Evolutionary conservation across 176 grass and related monocot genomes (phyloP).

Genomic region (Thinopyrum elongatum): DNA sequence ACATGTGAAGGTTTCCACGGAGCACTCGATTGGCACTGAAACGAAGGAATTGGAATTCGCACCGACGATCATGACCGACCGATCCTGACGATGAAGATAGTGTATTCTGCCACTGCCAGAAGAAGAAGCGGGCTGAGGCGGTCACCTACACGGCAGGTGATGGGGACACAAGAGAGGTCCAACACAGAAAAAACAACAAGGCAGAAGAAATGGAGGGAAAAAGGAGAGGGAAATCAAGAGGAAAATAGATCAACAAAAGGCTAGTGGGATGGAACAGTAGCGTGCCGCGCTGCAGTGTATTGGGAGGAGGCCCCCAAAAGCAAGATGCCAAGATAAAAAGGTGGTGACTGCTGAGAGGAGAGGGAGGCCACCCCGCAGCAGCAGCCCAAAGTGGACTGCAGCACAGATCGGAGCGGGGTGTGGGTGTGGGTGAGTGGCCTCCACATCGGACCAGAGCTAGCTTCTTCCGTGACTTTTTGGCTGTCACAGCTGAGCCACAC

Average conservation of each 20-base stretch:
- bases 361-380: constrained; percentile 20
- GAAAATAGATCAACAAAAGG: not conserved
- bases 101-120: constrained; percentile 35
- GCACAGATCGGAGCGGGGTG: constrained; percentile 34
- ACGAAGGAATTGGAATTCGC: not conserved
- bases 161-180: constrained; percentile 6
- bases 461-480: constrained; percentile 34
- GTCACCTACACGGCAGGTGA: not conserved
- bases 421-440: constrained; percentile 28
- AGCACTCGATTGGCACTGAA: constrained; percentile 40
- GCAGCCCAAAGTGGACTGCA: constrained; percentile 40
- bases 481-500: not conserved
- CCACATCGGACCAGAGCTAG: constrained; percentile 40
- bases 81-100: constrained; percentile 2
- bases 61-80: constrained; percentile 39
- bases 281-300: not conserved
- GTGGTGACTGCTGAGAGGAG: constrained; percentile 16
- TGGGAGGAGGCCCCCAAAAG: constrained; percentile 43
- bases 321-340: constrained; percentile 49
- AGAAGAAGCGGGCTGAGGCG: constrained; percentile 28
- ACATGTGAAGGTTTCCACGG: constrained; percentile 15
- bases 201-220: constrained; percentile 8
- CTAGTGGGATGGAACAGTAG: constrained; percentile 34
- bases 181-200: constrained; percentile 36
- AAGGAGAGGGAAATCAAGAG: not conserved